phyloP scores from a whole-genome alignment of 768 basidiomycete genomes.

The Leccinum longicurvipes region DNA sequence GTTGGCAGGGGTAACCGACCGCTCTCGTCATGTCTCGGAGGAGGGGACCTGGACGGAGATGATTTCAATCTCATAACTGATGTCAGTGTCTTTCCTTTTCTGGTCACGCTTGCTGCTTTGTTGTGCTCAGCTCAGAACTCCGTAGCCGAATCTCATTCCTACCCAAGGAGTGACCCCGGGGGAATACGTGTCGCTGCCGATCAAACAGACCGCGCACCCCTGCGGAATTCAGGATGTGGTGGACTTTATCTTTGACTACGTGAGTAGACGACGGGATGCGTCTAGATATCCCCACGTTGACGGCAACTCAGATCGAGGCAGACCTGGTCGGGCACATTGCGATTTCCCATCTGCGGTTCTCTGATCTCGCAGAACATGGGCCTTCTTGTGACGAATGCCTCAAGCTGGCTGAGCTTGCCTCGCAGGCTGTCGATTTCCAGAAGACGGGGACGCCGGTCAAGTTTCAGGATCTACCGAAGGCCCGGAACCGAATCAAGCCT shows the following conservation, averaged over 20 bases:
- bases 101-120: conserved; percentile 1
- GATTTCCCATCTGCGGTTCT: conserved; percentile 41
- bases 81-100: conserved; percentile 25
- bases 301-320: conserved; percentile 28
- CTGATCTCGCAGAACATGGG: conserved; percentile 33
- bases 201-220: conserved; percentile 28
- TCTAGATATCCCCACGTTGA: neutral
- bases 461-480: conserved; percentile 33
- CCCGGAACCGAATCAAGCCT: conserved; percentile 28
- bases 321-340: conserved; percentile 43
- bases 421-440: conserved; percentile 47
- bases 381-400: conserved; percentile 37
- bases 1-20: conserved; percentile 38
- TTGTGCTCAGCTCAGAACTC: neutral
- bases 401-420: conserved; percentile 41
- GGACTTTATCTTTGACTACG: conserved; percentile 47
- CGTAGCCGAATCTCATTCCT: conserved; percentile 33
- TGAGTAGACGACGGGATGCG: conserved; percentile 20
- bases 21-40: conserved; percentile 47
- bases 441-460: conserved; percentile 44
- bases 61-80: conserved; percentile 48
- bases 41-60: conserved; percentile 54
- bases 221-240: conserved; percentile 44
- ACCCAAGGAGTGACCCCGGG: conserved; percentile 29
- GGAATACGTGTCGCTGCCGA: conserved; percentile 36